Base-by-base conservation (phyloP, 2,329 filamentous ascomycete species). In the Akanthomyces uredinophilus region DNA sequence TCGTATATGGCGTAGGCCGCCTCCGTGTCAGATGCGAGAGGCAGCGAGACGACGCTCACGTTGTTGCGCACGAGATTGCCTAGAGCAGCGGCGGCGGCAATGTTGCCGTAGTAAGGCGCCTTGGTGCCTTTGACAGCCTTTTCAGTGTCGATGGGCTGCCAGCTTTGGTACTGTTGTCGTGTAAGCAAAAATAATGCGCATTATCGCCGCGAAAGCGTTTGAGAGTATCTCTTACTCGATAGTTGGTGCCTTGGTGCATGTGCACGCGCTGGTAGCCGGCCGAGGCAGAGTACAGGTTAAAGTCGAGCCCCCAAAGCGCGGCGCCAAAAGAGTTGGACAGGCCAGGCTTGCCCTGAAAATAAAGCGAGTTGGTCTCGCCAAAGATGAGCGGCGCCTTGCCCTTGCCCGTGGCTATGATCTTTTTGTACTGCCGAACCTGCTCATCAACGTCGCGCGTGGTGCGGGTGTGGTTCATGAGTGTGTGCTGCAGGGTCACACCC, bases 321-420 rank as follows among this genome's bases (percentile, higher is more conserved):
- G 85, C 86, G 41, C 86, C 86, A 69, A 88, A 89, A 0, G 83
- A 78, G 73, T 88, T 86, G 44, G 83, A 87, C 20, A 88, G 75
- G 0, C 85, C 85, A 0, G 85, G 82, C 6, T 78, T 78, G 60
- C 85, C 86, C 73, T 88, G 76, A 70, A 84, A 83, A 72, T 83
- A 87, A 11, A 88, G 78, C 8, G 82, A 85, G 72, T 88, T 88
- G 55, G 80, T 79, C 73, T 88, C 84, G 64, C 83, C 83, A 1
- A 87, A 59, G 39, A 63, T 59, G 46, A 63, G 55, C 6, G 61
- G 61, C 20, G 61, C 54, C 7, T n/a, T 50, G 27, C 54, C 61
- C 14, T 63, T 37, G 20, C 37, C 39, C 24, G 27, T 22, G 8
- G 61, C 61, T 55, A 63, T 53, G 41, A 86, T 76, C 24, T 71